phyloP scores from a whole-genome alignment of 805 yeast genomes.

The Komagataella pastoris region DNA sequence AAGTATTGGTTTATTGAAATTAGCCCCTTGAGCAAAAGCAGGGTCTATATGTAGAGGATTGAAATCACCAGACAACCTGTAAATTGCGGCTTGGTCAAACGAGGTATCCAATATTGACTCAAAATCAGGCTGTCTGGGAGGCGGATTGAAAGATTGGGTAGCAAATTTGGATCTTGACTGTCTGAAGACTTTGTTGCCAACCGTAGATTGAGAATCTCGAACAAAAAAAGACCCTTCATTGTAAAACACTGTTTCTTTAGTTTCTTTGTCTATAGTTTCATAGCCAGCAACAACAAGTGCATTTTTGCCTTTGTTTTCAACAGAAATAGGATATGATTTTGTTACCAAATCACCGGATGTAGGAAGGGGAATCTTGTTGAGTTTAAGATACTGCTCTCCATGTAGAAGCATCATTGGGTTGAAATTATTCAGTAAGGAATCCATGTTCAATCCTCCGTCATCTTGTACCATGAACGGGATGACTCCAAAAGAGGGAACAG shows the following conservation, averaged over 20 bases:
- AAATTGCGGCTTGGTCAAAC: conserved; percentile 73
- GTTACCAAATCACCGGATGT: conserved; percentile 53
- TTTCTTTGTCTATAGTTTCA: conserved; percentile 49
- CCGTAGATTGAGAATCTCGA: conserved; percentile 55
- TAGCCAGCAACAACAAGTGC: conserved; percentile 67
- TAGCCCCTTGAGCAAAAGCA: conserved; percentile 73
- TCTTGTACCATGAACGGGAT: conserved; percentile 67
- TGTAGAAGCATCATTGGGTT: conserved; percentile 83
- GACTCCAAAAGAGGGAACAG: conserved; percentile 82
- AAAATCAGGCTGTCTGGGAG: conserved; percentile 54
- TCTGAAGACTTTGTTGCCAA: conserved; percentile 30
- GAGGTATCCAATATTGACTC: conserved; percentile 42
- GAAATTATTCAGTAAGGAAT: conserved; percentile 60
- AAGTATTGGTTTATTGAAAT: conserved; percentile 74
- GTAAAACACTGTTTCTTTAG: conserved; percentile 61
- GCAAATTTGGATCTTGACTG: conserved; percentile 44
- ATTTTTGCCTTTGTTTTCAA: conserved; percentile 77
- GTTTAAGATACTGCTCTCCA: conserved; percentile 86
- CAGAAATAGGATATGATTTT: conserved; percentile 52
- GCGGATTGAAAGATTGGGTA: conserved; percentile 47
- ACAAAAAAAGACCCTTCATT: conserved; percentile 80
- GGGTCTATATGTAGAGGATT: conserved; percentile 97
- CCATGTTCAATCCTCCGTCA: conserved; percentile 41
- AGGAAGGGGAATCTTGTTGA: conserved; percentile 69
- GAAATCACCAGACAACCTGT: conserved; percentile 86